Conservation (phyloP, 345 rosid species). For the Populus tremula region DNA sequence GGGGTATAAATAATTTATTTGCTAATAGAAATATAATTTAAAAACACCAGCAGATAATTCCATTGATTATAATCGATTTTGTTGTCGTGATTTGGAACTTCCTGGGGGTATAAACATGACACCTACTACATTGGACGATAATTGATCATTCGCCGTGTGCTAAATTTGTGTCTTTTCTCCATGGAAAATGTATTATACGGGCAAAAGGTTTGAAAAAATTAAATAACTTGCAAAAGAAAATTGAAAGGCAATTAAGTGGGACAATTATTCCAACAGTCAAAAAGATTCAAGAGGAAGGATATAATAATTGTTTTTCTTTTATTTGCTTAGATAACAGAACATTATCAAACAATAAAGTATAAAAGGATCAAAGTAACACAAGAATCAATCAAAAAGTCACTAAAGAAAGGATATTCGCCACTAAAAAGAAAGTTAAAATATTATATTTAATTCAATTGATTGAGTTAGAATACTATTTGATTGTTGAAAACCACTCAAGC, state of each 20-base stretch:
- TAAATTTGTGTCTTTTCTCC: not conserved
- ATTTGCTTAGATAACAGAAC: slow-evolving; percentile 10
- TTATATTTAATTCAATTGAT: not conserved
- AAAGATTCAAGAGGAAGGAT: slow-evolving; percentile 18
- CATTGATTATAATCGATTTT: not conserved
- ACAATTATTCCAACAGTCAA: slow-evolving; percentile 28
- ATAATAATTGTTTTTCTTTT: slow-evolving; percentile 18
- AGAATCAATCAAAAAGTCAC: slow-evolving; percentile 18
- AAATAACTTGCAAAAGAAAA: not conserved
- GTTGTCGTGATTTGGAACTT: not conserved
- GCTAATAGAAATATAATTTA: no score
- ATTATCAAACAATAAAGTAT: slow-evolving; percentile 5
- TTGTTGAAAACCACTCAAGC: slow-evolving; percentile 27
- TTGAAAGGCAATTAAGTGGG: slow-evolving; percentile 14
- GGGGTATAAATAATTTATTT: no score
- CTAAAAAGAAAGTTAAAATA: not conserved
- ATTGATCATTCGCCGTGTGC: not conserved
- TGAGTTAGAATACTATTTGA: not conserved
- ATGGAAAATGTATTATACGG: not conserved
- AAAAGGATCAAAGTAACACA: slow-evolving; percentile 14
- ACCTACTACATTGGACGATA: not conserved
- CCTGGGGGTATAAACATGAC: not conserved
- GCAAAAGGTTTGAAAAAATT: not conserved
- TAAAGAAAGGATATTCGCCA: slow-evolving; percentile 14
- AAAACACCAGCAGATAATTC: no score